phyloP scores from a whole-genome alignment of 495 filamentous ascomycete genomes.

The Penicillium ucsense region DNA sequence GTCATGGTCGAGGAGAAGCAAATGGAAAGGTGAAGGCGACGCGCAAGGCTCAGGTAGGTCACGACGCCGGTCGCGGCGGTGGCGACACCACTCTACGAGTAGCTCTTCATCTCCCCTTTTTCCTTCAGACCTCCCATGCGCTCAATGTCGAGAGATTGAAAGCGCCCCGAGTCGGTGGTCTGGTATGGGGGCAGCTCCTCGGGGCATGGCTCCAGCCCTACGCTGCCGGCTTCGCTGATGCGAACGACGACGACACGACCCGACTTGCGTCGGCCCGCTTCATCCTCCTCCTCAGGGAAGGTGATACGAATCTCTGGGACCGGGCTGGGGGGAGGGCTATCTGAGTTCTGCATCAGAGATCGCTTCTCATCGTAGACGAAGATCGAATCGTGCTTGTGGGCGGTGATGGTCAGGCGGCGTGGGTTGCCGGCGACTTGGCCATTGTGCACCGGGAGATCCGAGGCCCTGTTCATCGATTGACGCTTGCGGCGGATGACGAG shows the following conservation, averaged over 20 bases:
- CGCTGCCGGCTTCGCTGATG: constrained; percentile 73
- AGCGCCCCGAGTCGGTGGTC: constrained; percentile 61
- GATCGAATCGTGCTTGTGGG: constrained; percentile 52
- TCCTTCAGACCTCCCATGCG: constrained; percentile 92
- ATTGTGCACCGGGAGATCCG: constrained; percentile 51
- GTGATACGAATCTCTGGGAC: constrained; percentile 97
- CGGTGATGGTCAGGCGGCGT: constrained; percentile 58
- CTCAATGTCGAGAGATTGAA: constrained; percentile 88
- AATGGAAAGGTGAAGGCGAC: constrained; percentile 2
- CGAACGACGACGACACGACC: constrained; percentile 86
- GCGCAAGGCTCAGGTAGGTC: neutral
- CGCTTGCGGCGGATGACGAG: constrained; percentile 62
- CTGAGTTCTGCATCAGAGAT: constrained; percentile 62
- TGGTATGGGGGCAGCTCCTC: constrained; percentile 87
- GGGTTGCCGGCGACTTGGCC: constrained; percentile 43
- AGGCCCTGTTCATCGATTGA: constrained; percentile 27
- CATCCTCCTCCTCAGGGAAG: constrained; percentile 92
- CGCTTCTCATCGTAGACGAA: constrained; percentile 65
- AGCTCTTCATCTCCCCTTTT: constrained; percentile 47
- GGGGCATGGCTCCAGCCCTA: constrained; percentile 75
- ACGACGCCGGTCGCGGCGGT: too few relatives aligned
- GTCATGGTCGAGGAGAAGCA: constrained; percentile 19
- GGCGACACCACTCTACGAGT: constrained; percentile 18
- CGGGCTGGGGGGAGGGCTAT: constrained; percentile 68
- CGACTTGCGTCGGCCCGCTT: constrained; percentile 66